Base-by-base conservation (phyloP, 2,329 filamentous ascomycete genomes). In the Aureobasidium sp. region DNA sequence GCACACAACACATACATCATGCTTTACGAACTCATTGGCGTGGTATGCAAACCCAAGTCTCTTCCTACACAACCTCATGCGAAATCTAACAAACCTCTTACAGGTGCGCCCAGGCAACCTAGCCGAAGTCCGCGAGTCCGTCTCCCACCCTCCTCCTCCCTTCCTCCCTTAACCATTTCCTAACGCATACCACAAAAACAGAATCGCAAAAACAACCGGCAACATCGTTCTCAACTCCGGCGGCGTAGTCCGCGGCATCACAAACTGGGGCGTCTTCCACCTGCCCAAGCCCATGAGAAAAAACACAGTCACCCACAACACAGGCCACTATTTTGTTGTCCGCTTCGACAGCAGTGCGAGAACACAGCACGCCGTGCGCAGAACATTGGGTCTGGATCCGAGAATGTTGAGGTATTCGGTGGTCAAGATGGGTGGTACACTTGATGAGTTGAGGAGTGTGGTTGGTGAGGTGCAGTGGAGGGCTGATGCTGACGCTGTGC, bases 311-410 rank as follows among this genome's bases (percentile, higher is more conserved):
- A 86, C 86, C 67, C 88, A 97, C 82, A 84, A 84, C 67, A 84
- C 86, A 68, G 94, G 94, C 61, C 92, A 97, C 80, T 96, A 99
- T 82, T 99, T 99, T 76, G 89, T 96, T 72, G 90, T 99, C 89
- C 90, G 94, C 69, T 99, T 96, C 81, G 94, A 99, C 75, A 79
- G 88, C 62, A 88, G 87, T 64, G 78, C 86, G 8, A 75, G 80
- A 56, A 87, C 89, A 8, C 93, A 97, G 76, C 79, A 89, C 67
- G 81, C 86, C 47, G 83, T 99, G 44, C 83, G 87, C 65, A 82
- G 82, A 64, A 93, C 89, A 20, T 81, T 99, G 67, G 83, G 85
- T 56, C 81, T 96, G 68, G 94, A 99, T 77, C 93, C 94, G 44
- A 82, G 94, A 62, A 89, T 97, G 85, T 89, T 99, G 66, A 85